Conservation (phyloP, 306 rosid genomes). For the Pterocarpus santalinus region DNA sequence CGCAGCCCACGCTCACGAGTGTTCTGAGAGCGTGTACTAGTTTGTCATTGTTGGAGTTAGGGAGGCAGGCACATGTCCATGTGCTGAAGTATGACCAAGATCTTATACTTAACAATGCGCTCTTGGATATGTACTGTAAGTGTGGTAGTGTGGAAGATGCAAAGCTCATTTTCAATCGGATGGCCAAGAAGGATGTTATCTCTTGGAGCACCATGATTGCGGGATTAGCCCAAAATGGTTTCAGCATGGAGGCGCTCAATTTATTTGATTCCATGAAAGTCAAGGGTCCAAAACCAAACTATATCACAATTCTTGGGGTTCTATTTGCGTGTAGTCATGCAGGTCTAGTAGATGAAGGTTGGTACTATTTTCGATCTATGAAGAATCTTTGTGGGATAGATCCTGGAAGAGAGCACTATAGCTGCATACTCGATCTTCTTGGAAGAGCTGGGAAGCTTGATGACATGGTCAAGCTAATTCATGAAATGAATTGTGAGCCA, state of each 20-base stretch:
- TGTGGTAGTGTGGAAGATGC: constrained; percentile 88
- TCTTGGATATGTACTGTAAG: constrained; percentile 92
- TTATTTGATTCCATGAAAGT: constrained; percentile 77
- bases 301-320: constrained; percentile 85
- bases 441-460: constrained; percentile 91
- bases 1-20: constrained; percentile 80
- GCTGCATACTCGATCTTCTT: constrained; percentile 92
- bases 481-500: constrained; percentile 76
- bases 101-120: constrained; percentile 83
- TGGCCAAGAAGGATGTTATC: constrained; percentile 78
- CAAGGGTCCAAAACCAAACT: constrained; percentile 71
- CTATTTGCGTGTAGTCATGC: constrained; percentile 96
- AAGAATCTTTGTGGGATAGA: constrained; percentile 71
- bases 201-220: constrained; percentile 97
- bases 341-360: constrained; percentile 80
- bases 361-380: constrained; percentile 79
- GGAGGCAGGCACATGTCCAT: constrained; percentile 81
- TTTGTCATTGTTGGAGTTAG: constrained; percentile 79
- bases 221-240: constrained; percentile 92
- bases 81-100: constrained; percentile 78
- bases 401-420: constrained; percentile 84
- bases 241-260: constrained; percentile 72
- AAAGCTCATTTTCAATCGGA: constrained; percentile 63
- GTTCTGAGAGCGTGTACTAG: constrained; percentile 83
- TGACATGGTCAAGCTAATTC: constrained; percentile 71